Evolutionary conservation across 768 basidiomycete species (phyloP).

Genomic region (Epithele typhae): DNA sequence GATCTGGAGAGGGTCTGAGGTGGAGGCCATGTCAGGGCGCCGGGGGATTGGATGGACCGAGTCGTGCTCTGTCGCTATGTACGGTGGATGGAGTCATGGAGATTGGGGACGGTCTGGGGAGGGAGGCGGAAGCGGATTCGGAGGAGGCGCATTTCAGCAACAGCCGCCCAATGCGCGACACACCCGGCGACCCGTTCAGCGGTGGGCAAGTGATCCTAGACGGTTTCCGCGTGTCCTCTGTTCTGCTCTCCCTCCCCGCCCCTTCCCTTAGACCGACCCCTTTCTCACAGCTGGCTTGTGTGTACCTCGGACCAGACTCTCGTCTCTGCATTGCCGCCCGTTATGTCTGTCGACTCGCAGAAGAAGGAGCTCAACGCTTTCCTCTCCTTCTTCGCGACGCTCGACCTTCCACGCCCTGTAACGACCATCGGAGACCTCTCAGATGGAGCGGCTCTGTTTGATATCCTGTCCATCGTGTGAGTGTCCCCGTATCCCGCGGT

Average conservation of each 20-base stretch:
- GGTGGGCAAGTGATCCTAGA: too few species aligned
- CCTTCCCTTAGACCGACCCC: neutral
- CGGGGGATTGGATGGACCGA: too few species aligned
- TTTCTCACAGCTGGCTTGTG: neutral
- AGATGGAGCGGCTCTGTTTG: slow-evolving; percentile 74
- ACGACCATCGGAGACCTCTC: slow-evolving; percentile 64
- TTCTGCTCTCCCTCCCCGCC: too few species aligned
- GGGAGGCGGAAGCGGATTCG: neutral
- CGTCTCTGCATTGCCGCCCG: too few species aligned
- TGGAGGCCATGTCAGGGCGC: too few species aligned
- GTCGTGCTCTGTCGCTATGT: too few species aligned
- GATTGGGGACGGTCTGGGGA: neutral
- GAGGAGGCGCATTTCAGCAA: too few species aligned
- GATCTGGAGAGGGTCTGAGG: slow-evolving; percentile 11
- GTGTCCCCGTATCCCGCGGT: slow-evolving; percentile 25
- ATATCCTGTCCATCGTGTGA: slow-evolving; percentile 73
- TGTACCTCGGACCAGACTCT: too few species aligned
- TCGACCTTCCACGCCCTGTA: slow-evolving; percentile 62
- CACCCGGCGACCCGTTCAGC: too few species aligned
- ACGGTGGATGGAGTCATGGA: too few species aligned
- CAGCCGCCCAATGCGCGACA: too few species aligned
- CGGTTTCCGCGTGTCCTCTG: too few species aligned
- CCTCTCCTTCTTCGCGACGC: slow-evolving; percentile 74
- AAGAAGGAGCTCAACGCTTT: slow-evolving; percentile 75
- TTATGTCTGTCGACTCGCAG: slow-evolving; percentile 30